Evolutionary conservation across 202 grass and related monocot genomes (phyloP), one percentile per base, ranked within the genome.

Genomic region (Saccharum hybrid): DNA sequence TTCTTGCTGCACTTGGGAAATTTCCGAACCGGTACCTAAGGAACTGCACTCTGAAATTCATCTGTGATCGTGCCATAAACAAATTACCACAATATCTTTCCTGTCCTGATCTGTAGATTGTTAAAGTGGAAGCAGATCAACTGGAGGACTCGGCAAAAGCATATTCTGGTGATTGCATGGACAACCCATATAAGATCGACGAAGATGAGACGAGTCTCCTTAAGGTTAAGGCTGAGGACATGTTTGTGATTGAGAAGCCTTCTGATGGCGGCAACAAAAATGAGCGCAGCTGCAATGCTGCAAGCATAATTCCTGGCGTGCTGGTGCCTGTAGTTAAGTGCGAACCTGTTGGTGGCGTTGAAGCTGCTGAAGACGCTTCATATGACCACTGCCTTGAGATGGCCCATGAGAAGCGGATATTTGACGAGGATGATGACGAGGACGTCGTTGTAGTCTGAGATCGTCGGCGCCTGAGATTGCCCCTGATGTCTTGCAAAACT

Each of bases 61-160:
- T 22, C 18, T 22, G 12, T 49, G 38, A 45, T 84, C n/a, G n/a
- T n/a, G n/a, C 40, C 8, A 22, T 59, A 59, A 59, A 59, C 56
- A 59, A 74, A 83, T 61, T 40, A 15, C 12, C 11, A 7, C 71
- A 46, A 72, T 71, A 86, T 82, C 39, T 72, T 81, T 34, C 59
- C 18, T 81, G 13, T 68, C 37, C 69, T 73, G 30, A 40, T 30
- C 19, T 79, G 77, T 86, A 91, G 78, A 88, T 84, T 51, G 51
- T 70, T 40, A 83, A 90, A 65, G 68, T 80, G 38, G 75, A 79
- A 82, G 21, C 22, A 21, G 46, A 51, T 39, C n/a, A 31, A 3
- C 16, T 9, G 7, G 57, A 66, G 31, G n/a, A 78, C 10, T 18
- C 10, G 0, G 9, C 8, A 40, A 57, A 67, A 41, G 37, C 21